phyloP scores from a whole-genome alignment of 192 early-diverging fungal genomes.

The Entomortierella parvispora region DNA sequence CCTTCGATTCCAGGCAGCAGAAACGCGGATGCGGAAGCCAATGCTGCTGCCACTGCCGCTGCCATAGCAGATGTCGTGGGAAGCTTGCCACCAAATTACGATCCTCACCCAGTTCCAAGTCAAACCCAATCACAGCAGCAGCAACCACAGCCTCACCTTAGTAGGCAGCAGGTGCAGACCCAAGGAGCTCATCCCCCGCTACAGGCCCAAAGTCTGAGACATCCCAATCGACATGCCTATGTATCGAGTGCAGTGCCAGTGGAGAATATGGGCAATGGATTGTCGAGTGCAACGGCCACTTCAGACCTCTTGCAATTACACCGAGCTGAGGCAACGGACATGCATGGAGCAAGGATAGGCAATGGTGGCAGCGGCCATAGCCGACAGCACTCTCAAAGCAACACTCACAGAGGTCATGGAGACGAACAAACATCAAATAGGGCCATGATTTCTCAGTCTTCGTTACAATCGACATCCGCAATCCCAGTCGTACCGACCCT shows the following conservation, averaged over 20 bases:
- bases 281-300: constrained; percentile 3
- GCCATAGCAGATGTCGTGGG: constrained; percentile 39
- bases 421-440: constrained; percentile 2
- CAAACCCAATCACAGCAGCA: constrained; percentile 10
- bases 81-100: constrained; percentile 17
- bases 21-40: constrained; percentile 22
- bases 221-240: constrained; percentile 3
- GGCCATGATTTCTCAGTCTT: constrained; percentile 1
- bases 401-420: background rate
- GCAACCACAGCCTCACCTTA: constrained; percentile 9
- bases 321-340: constrained; percentile 6
- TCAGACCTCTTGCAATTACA: constrained; percentile 32
- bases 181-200: background rate
- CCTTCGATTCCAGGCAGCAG: constrained; percentile 16
- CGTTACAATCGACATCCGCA: constrained; percentile 5
- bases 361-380: constrained; percentile 15
- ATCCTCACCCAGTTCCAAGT: background rate
- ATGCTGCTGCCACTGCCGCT: constrained; percentile 27
- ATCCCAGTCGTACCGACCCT: background rate
- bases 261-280: constrained; percentile 16
- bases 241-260: constrained; percentile 10
- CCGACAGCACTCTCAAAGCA: constrained; percentile 18
- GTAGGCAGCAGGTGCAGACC: constrained; percentile 3
- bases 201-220: background rate
- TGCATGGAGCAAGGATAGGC: constrained; percentile 1